Evolutionary conservation across 306 rosid species (phyloP).

Genomic region (Luffa acutangula): DNA sequence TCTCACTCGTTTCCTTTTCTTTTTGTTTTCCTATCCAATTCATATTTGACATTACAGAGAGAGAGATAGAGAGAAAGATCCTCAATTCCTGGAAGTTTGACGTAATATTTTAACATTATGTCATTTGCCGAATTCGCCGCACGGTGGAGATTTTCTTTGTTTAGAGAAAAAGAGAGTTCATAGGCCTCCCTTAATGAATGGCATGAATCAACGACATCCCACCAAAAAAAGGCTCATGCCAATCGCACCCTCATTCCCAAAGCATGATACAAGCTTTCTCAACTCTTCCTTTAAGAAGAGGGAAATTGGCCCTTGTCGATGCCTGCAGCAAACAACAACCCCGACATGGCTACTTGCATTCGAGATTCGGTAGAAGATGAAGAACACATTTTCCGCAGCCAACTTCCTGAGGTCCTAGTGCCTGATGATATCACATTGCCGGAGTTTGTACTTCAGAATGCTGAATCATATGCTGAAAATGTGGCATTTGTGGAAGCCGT

Average conservation of each 20-base stretch:
- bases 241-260: slow-evolving; percentile 11
- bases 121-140: no score
- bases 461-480: slow-evolving; percentile 46
- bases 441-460: slow-evolving; percentile 59
- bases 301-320: background rate
- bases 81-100: background rate
- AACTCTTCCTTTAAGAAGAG: slow-evolving; percentile 4
- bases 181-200: background rate
- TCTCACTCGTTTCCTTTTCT: background rate
- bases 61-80: background rate
- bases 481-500: slow-evolving; percentile 84
- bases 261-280: slow-evolving; percentile 9
- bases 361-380: slow-evolving; percentile 19
- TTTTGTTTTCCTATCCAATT: background rate
- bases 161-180: background rate
- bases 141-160: background rate
- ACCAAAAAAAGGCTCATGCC: slow-evolving; percentile 9
- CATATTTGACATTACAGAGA: background rate
- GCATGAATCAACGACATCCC: slow-evolving; percentile 13
- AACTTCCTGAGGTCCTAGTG: slow-evolving; percentile 32
- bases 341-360: slow-evolving; percentile 28
- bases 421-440: slow-evolving; percentile 70
- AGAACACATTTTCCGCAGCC: slow-evolving; percentile 54
- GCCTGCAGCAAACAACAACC: background rate
- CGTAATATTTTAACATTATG: background rate